These are phyloP conservation scores for Acidomyces sp. DNA, from an alignment of 495 filamentous ascomycete genomes.

Conservation along the genomic window DNA sequence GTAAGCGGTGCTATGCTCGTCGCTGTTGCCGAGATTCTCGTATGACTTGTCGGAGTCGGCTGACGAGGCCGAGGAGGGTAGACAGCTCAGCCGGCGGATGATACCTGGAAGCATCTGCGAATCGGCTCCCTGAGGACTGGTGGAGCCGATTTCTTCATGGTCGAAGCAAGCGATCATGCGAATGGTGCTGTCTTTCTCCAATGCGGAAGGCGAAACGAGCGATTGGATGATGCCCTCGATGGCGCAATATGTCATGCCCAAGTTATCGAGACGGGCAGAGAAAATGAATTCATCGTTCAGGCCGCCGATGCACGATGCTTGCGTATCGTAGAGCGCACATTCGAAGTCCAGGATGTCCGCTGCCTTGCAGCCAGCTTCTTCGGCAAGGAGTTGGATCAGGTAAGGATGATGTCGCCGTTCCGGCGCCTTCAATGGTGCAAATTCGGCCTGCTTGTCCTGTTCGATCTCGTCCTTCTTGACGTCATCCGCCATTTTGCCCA, in stretches of 20 bases:
- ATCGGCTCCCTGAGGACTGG: conserved; percentile 81
- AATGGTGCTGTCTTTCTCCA: conserved; percentile 67
- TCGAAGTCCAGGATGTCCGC: conserved; percentile 84
- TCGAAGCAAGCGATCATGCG: conserved; percentile 88
- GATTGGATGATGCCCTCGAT: conserved; percentile 71
- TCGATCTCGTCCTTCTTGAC: conserved; percentile 36
- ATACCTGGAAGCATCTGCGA: conserved; percentile 85
- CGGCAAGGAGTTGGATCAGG: conserved; percentile 74
- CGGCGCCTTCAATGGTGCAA: conserved; percentile 59
- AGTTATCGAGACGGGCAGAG: conserved; percentile 83
- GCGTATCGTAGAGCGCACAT: conserved; percentile 88
- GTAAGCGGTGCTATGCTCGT: conserved; percentile 61
- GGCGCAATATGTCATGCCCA: conserved; percentile 87
- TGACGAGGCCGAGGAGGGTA: conserved; percentile 39
- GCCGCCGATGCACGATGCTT: conserved; percentile 76
- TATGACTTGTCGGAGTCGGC: conserved; percentile 38
- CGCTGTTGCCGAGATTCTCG: conserved; percentile 31
- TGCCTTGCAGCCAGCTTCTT: conserved; percentile 53
- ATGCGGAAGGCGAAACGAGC: conserved; percentile 41
- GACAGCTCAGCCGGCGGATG: conserved; percentile 70
- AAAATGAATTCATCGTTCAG: conserved; percentile 89
- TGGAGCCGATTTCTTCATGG: conserved; percentile 92
- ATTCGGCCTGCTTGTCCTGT: conserved; percentile 23
- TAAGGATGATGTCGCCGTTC: conserved; percentile 80
- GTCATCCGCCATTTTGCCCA: conserved; percentile 33